Evolutionary conservation across 176 grass and related monocot genomes (phyloP), one percentile per base, ranked within the genome.

Genomic region (Aechmea fasciata): DNA sequence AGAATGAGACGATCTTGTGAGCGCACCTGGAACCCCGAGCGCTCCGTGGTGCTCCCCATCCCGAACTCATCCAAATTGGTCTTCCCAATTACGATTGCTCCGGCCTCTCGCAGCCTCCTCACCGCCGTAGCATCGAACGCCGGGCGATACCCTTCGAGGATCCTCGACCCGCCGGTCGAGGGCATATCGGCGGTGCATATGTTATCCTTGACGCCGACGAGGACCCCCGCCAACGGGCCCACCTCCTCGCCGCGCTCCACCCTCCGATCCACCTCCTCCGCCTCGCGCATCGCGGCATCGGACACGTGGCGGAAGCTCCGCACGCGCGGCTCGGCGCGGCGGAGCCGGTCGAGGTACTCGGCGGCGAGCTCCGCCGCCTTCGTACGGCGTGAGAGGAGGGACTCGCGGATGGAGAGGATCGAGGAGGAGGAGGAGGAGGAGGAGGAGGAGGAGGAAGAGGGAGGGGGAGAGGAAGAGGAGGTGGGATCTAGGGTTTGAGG

Each of bases 31-130:
- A 83, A 96, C 3, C 81, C 93, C 1, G 93, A 96, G 64, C 93
- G 81, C 71, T 96, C 89, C 10, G 93, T 96, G 33, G 88, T 96
- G 79, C 93, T 96, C 64, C 93, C 93, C 93, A 96, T 96, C 19
- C 93, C 89, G 48, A 96, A 96, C 65, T 92, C 89, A 18, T 96
- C 93, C 63, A 96, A 77, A 73, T 96, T 96, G 15, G 93, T 92
- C 81, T 96, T 96, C 50, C 93, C 93, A 2, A 90, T 79, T 1
- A 96, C 70, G 22, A 96, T 85, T 41, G 93, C 93, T 12, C 89
- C 89, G 1, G 89, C 93, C 17, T 92, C 86, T 10, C 79, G 84
- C 65, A 96, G 71, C 64, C 65, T 87, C 26, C 79, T 87, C 61
- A 92, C 88, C 0, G 93, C 93, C 4, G 88, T 96, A 19, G 88